These are phyloP conservation scores for Ascodesmis nigricans DNA, from an alignment of 495 filamentous ascomycete species.

Conservation along the genomic window DNA sequence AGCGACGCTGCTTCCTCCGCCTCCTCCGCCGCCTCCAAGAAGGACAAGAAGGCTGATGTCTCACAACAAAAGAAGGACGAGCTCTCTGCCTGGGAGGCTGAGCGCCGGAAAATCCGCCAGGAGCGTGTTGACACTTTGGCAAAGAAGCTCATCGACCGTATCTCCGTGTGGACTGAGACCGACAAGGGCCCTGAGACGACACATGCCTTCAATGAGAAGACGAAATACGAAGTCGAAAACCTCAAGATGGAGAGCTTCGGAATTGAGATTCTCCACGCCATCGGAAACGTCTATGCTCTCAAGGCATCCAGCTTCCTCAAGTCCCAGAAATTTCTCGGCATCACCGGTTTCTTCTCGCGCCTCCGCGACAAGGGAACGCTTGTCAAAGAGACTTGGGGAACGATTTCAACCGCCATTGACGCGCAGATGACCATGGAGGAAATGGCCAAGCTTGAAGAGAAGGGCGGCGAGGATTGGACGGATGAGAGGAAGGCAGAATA, in stretches of 20 bases:
- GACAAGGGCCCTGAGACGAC: constrained; percentile 76
- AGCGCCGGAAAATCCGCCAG: constrained; percentile 64
- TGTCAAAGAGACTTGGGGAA: constrained; percentile 95
- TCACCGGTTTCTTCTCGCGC: constrained; percentile 77
- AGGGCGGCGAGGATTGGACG: constrained; percentile 92
- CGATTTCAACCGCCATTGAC: constrained; percentile 90
- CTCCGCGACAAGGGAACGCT: constrained; percentile 93
- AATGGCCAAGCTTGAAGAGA: constrained; percentile 90
- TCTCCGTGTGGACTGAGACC: constrained; percentile 93
- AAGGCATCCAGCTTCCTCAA: constrained; percentile 78
- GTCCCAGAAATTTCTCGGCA: constrained; percentile 88
- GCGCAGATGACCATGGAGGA: constrained; percentile 98
- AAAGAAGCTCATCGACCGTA: constrained; percentile 67
- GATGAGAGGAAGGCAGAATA: constrained; percentile 96
- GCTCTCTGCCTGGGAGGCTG: constrained; percentile 65
- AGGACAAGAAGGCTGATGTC: constrained; percentile 73
- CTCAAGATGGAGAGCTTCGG: constrained; percentile 98
- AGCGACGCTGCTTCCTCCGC: too few species aligned
- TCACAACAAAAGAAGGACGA: constrained; percentile 80
- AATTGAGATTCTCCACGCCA: constrained; percentile 87
- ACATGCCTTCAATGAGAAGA: constrained; percentile 77
- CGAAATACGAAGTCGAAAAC: constrained; percentile 84
- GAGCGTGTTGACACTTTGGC: constrained; percentile 69
- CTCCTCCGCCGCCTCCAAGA: too few species aligned
- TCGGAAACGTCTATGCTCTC: constrained; percentile 68